These are phyloP conservation scores for Sclerotinia trifoliorum DNA, from an alignment of 2,329 filamentous ascomycete species.

Conservation along the genomic window DNA sequence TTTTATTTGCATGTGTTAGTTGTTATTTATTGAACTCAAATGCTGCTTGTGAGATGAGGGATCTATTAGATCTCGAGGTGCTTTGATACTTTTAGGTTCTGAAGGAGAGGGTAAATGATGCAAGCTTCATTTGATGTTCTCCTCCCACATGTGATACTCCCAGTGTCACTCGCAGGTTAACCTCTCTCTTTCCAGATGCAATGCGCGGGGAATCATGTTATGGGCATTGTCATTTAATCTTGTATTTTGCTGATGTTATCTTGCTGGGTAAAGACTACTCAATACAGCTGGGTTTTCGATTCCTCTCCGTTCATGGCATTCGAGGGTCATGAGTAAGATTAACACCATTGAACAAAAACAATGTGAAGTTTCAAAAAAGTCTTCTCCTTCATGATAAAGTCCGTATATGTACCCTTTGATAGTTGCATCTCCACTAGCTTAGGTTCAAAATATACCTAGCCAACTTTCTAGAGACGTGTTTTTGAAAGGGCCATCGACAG, in stretches of 20 bases:
- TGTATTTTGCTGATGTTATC: too few species aligned
- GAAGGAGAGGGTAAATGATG: neutral
- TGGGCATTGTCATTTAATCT: neutral
- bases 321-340: neutral
- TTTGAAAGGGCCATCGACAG: too few species aligned
- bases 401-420: too few species aligned
- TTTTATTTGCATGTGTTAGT: neutral
- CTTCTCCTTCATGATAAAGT: neutral
- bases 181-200: neutral
- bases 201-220: neutral
- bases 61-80: neutral
- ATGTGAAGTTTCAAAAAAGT: neutral
- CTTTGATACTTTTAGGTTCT: neutral
- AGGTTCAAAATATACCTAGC: neutral
- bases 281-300: neutral
- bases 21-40: neutral
- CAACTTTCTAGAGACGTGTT: neutral
- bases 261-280: neutral
- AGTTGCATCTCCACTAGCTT: neutral
- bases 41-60: neutral
- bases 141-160: too few species aligned
- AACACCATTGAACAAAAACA: neutral
- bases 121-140: neutral
- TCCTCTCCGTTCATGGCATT: neutral
- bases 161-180: rapidly evolving